phyloP scores from a whole-genome alignment of 495 filamentous ascomycete genomes.

The Barbatosphaeria neglecta region DNA sequence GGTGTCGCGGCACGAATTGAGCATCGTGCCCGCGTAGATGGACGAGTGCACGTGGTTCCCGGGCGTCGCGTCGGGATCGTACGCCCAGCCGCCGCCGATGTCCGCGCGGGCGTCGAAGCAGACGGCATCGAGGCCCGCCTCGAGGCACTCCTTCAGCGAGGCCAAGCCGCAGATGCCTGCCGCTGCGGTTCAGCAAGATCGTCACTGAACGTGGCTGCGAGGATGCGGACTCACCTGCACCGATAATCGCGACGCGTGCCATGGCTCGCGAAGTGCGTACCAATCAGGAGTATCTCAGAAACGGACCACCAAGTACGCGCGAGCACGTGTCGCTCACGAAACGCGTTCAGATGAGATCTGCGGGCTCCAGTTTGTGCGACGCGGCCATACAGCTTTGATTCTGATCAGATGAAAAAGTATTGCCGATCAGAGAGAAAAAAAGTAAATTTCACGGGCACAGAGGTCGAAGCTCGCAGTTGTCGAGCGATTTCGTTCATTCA shows the following conservation, averaged over 20 bases:
- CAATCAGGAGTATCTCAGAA: no score
- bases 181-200: not conserved
- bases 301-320: no score
- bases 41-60: conserved; percentile 7
- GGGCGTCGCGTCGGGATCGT: conserved; percentile 2
- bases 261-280: no score
- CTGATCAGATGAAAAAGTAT: no score
- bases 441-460: no score
- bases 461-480: no score
- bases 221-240: conserved; percentile 4
- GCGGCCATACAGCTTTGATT: no score
- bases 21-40: conserved; percentile 10
- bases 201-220: not conserved
- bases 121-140: conserved; percentile 12
- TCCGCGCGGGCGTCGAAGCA: conserved; percentile 14
- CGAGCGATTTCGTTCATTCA: no score
- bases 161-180: conserved; percentile 12
- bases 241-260: conserved; percentile 9
- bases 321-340: no score
- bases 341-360: no score
- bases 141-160: conserved; percentile 19
- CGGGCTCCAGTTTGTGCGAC: no score
- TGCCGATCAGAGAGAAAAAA: no score
- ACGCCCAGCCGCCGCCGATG: conserved; percentile 16
- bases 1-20: conserved; percentile 16